Evolutionary conservation across 768 basidiomycete genomes (phyloP).

Genomic region (Naganishia friedmannii): DNA sequence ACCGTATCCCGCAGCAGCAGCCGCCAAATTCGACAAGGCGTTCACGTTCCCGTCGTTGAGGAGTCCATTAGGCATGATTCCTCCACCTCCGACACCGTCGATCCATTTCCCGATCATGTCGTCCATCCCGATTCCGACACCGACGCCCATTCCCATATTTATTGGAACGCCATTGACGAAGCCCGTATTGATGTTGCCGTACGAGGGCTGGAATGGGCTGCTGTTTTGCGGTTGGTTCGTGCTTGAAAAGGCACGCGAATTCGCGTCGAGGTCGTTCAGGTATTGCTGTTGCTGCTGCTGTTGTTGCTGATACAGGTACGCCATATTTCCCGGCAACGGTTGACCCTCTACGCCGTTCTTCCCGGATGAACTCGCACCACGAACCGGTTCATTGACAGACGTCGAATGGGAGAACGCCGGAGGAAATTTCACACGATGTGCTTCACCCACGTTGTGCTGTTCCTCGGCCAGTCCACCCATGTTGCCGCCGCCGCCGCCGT

Average conservation of each 20-base stretch:
- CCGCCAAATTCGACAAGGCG: slow-evolving; percentile 11
- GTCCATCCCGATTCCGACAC: slow-evolving; percentile 18
- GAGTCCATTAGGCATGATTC: slow-evolving; percentile 4
- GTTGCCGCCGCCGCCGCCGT: not conserved
- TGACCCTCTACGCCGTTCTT: not conserved
- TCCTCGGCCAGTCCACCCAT: not conserved
- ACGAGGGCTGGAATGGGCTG: slow-evolving; percentile 12
- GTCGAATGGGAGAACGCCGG: not conserved
- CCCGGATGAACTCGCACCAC: not conserved
- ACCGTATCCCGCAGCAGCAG: slow-evolving; percentile 5
- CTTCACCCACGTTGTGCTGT: not conserved
- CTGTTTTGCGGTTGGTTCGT: not conserved
- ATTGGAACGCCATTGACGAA: not conserved
- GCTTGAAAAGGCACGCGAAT: not conserved
- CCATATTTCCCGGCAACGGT: not conserved
- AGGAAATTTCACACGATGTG: not conserved
- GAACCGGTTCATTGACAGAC: not conserved
- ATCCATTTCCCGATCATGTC: slow-evolving; percentile 24
- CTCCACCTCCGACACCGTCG: slow-evolving; percentile 8
- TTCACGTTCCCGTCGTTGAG: not conserved
- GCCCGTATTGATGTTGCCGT: not conserved
- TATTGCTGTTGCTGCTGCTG: slow-evolving; percentile 18
- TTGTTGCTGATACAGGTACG: slow-evolving; percentile 12
- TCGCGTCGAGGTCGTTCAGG: slow-evolving; percentile 5
- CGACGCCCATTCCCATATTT: slow-evolving; percentile 3